These are phyloP conservation scores for Mycena epipterygia DNA, from an alignment of 768 basidiomycete species.

Conservation along the genomic window DNA sequence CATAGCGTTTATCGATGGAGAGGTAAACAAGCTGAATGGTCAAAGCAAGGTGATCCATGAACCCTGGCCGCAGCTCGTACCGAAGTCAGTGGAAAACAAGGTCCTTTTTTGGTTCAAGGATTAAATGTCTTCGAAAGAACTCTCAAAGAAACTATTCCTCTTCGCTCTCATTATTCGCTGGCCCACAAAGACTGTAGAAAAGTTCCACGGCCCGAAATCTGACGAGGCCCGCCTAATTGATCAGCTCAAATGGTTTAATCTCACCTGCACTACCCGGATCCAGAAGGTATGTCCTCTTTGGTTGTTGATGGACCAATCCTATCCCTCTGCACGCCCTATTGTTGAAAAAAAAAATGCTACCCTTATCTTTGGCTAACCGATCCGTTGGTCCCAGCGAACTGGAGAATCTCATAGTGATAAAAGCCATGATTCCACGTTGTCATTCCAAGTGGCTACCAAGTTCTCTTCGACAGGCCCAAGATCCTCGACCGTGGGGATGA, in stretches of 20 bases:
- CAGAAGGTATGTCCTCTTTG: conserved; percentile 10
- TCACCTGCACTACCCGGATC: conserved; percentile 8
- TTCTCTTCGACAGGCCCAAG: too few species aligned
- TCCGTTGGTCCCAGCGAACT: too few species aligned
- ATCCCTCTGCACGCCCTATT: not conserved
- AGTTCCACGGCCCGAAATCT: not conserved
- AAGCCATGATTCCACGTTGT: too few species aligned
- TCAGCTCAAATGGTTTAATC: conserved; percentile 6
- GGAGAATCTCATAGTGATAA: too few species aligned
- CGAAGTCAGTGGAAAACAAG: conserved; percentile 11
- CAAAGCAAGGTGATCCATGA: not conserved
- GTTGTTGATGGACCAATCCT: not conserved
- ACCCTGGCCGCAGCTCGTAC: conserved; percentile 20
- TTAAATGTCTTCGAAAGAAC: conserved; percentile 1
- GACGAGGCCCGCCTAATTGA: not conserved
- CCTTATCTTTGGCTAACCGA: too few species aligned
- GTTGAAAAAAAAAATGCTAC: too few species aligned
- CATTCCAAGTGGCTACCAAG: too few species aligned
- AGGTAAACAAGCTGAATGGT: conserved; percentile 2
- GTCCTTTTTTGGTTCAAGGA: conserved; percentile 10
- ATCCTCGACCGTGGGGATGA: too few species aligned
- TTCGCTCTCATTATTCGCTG: conserved; percentile 4
- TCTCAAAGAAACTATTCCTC: conserved; percentile 4
- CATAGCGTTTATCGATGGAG: not conserved
- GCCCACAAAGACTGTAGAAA: not conserved